A percentile compares a stretch with the other conserved stretches of the same genome.
Evolutionary conservation across 2,329 filamentous ascomycete genomes (phyloP).

Genomic region (Aspergillus sp.): DNA sequence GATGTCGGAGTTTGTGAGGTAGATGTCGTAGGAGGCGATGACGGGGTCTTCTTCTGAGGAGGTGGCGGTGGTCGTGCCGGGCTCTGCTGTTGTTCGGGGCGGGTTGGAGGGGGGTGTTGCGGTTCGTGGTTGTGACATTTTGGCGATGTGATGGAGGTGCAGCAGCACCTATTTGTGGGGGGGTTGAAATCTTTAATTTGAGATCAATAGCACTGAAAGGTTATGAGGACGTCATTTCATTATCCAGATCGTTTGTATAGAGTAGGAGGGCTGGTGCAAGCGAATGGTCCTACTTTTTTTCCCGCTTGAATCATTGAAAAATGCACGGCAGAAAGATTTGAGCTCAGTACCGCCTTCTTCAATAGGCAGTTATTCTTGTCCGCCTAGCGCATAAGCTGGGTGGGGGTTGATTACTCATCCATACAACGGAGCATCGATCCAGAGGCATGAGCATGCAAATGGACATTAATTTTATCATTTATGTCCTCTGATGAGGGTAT

Average conservation of each 20-base stretch:
- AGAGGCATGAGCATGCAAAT: too few relatives aligned
- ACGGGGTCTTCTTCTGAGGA: constrained; percentile 60
- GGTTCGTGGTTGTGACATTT: not conserved
- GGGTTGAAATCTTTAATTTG: not conserved
- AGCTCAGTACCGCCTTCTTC: not conserved
- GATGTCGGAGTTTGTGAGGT: constrained; percentile 72
- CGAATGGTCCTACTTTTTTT: not conserved
- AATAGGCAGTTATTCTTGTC: not conserved
- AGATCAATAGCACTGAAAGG: too few relatives aligned
- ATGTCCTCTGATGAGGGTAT: too few relatives aligned
- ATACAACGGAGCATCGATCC: not conserved
- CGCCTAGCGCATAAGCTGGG: not conserved
- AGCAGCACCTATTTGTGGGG: too few relatives aligned
- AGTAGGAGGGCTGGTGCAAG: not conserved
- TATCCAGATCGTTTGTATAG: not conserved
- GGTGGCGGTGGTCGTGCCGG: not conserved
- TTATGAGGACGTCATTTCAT: not conserved
- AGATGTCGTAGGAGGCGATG: constrained; percentile 76
- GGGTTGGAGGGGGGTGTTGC: not conserved
- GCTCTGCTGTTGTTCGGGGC: not conserved
- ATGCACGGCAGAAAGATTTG: not conserved
- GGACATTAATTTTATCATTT: too few relatives aligned
- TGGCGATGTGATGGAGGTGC: not conserved
- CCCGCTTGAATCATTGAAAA: not conserved
- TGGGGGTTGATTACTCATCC: not conserved